Conservation (phyloP, 768 basidiomycete species). For the Podaxis carcinomalis region DNA sequence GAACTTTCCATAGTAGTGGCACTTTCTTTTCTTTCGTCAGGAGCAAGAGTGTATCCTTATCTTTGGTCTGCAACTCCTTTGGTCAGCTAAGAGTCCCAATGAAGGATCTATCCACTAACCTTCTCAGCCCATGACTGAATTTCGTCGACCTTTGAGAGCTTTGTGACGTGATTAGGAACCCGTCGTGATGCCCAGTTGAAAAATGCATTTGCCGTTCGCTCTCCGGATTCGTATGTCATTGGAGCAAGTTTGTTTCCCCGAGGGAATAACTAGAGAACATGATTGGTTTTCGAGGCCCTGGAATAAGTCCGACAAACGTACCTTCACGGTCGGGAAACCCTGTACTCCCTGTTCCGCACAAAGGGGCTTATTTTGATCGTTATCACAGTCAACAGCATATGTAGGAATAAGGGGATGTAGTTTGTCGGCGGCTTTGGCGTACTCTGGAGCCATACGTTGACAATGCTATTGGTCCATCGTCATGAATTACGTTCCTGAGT, state of each 20-base stretch:
- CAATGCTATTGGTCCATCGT: constrained; percentile 59
- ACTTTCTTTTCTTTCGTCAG: constrained; percentile 72
- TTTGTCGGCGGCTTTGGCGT: constrained; percentile 73
- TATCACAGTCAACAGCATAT: constrained; percentile 94
- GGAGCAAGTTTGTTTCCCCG: constrained; percentile 61
- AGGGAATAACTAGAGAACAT: constrained; percentile 59
- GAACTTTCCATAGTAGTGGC: constrained; percentile 77
- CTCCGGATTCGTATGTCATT: constrained; percentile 60
- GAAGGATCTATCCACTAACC: constrained; percentile 35
- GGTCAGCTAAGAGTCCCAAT: neutral
- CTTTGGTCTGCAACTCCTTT: constrained; percentile 21
- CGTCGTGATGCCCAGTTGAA: constrained; percentile 73
- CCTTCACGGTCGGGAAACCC: constrained; percentile 94
- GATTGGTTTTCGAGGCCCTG: too few relatives aligned
- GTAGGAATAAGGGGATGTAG: constrained; percentile 80
- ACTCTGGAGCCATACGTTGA: constrained; percentile 81
- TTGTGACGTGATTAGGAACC: constrained; percentile 68
- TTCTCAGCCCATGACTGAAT: constrained; percentile 64
- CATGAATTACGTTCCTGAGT: neutral
- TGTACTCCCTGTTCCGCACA: constrained; percentile 77
- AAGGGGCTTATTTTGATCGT: constrained; percentile 70
- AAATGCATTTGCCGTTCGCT: constrained; percentile 69
- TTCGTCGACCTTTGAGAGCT: constrained; percentile 51
- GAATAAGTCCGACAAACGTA: constrained; percentile 20
- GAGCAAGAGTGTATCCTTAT: constrained; percentile 56